phyloP scores from a whole-genome alignment of 1,284 basidiomycete genomes.

The Pascua sp. region DNA sequence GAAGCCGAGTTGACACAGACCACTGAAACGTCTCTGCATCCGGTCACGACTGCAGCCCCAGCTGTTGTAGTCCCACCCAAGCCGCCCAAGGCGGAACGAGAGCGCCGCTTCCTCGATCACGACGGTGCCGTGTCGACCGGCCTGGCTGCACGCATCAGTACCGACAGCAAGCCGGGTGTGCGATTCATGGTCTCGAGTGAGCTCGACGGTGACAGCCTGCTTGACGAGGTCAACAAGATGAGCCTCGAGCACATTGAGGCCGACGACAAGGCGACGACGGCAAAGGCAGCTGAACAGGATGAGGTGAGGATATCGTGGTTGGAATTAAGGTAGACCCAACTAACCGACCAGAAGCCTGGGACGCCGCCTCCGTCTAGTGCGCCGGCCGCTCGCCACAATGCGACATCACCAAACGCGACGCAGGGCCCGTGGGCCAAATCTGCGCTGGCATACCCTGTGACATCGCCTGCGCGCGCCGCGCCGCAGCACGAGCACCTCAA shows the following conservation, averaged over 20 bases:
- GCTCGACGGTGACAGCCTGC: conserved; percentile 46
- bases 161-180: conserved; percentile 13
- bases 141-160: background rate
- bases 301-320: conserved; percentile 22
- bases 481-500: conserved; percentile 39
- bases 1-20: conserved; percentile 1
- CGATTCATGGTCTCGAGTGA: conserved; percentile 50
- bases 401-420: conserved; percentile 19
- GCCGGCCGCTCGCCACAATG: conserved; percentile 11
- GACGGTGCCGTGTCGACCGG: background rate
- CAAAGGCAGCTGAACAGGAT: conserved; percentile 9
- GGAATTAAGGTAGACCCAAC: background rate
- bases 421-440: conserved; percentile 32
- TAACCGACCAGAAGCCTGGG: conserved; percentile 24
- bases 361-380: conserved; percentile 27
- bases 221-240: conserved; percentile 50
- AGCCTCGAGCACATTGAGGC: conserved; percentile 44
- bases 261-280: conserved; percentile 20
- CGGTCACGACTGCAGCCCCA: background rate
- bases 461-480: conserved; percentile 24
- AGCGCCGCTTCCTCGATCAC: conserved; percentile 1
- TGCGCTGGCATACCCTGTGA: conserved; percentile 22
- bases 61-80: conserved; percentile 1
- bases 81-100: background rate
- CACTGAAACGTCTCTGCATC: background rate